Evolutionary conservation across 306 rosid genomes (phyloP).

Genomic region (Prosopis cineraria): DNA sequence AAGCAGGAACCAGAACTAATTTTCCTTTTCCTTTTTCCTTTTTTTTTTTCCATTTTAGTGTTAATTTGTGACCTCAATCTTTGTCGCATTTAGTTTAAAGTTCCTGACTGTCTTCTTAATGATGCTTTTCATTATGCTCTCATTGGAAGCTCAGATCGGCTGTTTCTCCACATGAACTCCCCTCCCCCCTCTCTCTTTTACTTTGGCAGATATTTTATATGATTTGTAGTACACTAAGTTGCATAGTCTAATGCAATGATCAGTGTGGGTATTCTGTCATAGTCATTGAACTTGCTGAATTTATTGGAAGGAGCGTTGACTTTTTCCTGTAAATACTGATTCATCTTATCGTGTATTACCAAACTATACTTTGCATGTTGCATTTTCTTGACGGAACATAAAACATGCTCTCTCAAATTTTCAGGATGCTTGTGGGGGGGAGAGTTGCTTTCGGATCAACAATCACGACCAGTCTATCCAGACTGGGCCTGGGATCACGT

Average conservation of each 20-base stretch:
- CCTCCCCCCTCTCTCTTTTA: too few relatives aligned
- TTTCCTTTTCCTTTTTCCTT: not conserved
- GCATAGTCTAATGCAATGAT: slow-evolving; percentile 16
- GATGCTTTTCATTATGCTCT: not conserved
- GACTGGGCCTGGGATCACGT: slow-evolving; percentile 70
- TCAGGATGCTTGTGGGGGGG: slow-evolving; percentile 84
- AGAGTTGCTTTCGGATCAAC: slow-evolving; percentile 70
- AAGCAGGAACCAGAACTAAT: not conserved
- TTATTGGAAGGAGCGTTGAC: slow-evolving; percentile 30
- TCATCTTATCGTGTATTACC: slow-evolving; percentile 5
- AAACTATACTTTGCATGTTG: slow-evolving; percentile 22
- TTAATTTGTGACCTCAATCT: too few relatives aligned
- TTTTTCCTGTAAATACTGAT: not conserved
- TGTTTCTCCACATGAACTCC: not conserved
- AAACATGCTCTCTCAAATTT: slow-evolving; percentile 18
- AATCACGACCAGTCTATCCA: slow-evolving; percentile 57
- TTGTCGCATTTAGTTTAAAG: not conserved
- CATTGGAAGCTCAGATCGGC: not conserved
- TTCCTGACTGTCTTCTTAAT: not conserved
- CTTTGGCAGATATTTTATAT: not conserved
- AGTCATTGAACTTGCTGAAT: slow-evolving; percentile 11
- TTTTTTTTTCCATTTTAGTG: too few relatives aligned
- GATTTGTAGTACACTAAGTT: slow-evolving; percentile 8
- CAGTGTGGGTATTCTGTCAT: not conserved
- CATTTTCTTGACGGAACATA: slow-evolving; percentile 24